These are phyloP conservation scores for Penicillium glabrum DNA, from an alignment of 2,329 filamentous ascomycete species.

Conservation along the genomic window DNA sequence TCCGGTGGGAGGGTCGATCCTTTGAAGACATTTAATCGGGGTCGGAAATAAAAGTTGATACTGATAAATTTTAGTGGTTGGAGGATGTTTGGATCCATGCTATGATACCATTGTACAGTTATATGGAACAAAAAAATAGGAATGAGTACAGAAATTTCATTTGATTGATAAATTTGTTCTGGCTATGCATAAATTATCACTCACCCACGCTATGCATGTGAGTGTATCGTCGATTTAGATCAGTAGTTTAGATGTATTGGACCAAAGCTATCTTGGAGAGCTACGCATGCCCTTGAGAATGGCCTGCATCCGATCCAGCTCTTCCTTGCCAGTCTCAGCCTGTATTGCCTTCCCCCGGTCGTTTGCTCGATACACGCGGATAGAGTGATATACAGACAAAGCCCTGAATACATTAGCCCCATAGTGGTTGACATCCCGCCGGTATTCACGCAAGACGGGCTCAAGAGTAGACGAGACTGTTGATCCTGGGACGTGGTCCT, in stretches of 20 bases:
- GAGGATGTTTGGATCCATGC: slow-evolving; percentile 1
- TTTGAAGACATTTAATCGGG: slow-evolving; percentile 80
- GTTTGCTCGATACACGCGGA: not conserved
- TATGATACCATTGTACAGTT: slow-evolving; percentile 25
- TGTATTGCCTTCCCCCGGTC: not conserved
- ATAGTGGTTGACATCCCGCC: not conserved
- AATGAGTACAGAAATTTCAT: not conserved
- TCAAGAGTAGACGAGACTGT: not conserved
- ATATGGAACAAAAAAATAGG: not conserved
- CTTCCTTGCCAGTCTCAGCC: not conserved
- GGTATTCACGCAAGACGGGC: not conserved
- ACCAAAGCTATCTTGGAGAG: not conserved
- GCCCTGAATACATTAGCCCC: not conserved
- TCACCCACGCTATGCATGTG: not conserved
- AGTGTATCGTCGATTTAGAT: not conserved
- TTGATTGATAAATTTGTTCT: not conserved
- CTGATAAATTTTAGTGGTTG: not conserved
- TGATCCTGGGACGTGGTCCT: not conserved
- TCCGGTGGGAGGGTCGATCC: slow-evolving; percentile 70
- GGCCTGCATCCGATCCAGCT: not conserved
- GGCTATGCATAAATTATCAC: not conserved
- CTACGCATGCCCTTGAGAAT: not conserved
- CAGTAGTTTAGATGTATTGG: not conserved
- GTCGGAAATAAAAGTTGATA: slow-evolving; percentile 28
- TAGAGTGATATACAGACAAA: not conserved